Percentiles rank a stretch among this genome's conserved stretches.
Evolutionary conservation across 1,139 yeast species (phyloP).

Genomic region (Starmera stellimalicola): DNA sequence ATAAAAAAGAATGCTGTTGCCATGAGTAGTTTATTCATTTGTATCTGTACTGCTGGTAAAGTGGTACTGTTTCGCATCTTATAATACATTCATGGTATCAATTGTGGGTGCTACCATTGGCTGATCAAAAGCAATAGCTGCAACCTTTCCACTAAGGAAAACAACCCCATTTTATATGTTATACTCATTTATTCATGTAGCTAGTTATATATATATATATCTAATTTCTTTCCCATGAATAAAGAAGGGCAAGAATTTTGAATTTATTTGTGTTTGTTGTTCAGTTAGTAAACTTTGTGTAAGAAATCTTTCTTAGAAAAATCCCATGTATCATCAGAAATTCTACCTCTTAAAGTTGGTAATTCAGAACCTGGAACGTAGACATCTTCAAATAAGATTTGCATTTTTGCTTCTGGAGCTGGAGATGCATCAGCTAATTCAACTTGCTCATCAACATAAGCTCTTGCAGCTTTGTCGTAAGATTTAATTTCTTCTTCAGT

Average conservation of each 20-base stretch:
- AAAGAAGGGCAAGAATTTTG: too few species aligned
- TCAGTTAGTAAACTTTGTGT: slow-evolving; percentile 17
- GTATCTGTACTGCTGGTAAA: too few species aligned
- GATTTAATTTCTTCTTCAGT: slow-evolving; percentile 91
- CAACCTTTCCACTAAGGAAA: neutral
- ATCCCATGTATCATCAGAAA: slow-evolving; percentile 88
- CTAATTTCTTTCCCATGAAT: too few species aligned
- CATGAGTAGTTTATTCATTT: too few species aligned
- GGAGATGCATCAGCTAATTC: slow-evolving; percentile 90
- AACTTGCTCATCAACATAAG: slow-evolving; percentile 88
- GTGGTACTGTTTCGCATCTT: too few species aligned
- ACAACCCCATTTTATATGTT: neutral
- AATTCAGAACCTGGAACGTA: slow-evolving; percentile 92
- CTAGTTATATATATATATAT: neutral
- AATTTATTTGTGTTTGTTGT: neutral
- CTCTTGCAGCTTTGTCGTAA: slow-evolving; percentile 93
- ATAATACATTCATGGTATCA: too few species aligned
- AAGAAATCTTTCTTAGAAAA: slow-evolving; percentile 65
- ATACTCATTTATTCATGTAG: neutral
- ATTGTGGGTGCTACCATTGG: too few species aligned
- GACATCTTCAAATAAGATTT: slow-evolving; percentile 91
- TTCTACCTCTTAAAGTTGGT: slow-evolving; percentile 92
- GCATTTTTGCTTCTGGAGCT: slow-evolving; percentile 93
- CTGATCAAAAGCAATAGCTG: neutral
- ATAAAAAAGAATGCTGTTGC: too few species aligned